Conservation (phyloP, 208 protist genomes). For the Trypanosoma melophagium region DNA sequence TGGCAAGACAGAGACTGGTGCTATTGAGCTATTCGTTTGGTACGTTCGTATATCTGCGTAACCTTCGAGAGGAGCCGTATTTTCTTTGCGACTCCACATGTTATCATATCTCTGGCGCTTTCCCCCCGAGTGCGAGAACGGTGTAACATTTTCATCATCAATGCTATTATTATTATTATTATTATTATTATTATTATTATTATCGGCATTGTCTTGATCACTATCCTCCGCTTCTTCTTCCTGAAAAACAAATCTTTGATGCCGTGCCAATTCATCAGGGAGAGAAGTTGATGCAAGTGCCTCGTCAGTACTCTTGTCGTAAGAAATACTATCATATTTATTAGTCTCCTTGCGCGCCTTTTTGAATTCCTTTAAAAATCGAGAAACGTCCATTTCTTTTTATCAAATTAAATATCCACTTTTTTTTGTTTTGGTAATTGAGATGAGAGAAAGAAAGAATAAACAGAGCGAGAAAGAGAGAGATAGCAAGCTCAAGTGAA, state of each 20-base stretch:
- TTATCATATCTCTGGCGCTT: conserved; percentile 22
- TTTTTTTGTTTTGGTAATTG: too few species aligned
- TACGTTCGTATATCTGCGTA: conserved; percentile 23
- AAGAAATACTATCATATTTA: background rate
- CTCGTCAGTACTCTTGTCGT: background rate
- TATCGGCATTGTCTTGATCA: background rate
- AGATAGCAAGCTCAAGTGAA: too few species aligned
- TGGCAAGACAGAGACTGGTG: background rate
- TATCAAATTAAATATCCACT: background rate
- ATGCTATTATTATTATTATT: too few species aligned
- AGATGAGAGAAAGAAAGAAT: too few species aligned
- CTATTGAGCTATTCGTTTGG: conserved; percentile 17
- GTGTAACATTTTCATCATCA: background rate
- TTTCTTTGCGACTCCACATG: background rate
- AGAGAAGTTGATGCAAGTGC: background rate
- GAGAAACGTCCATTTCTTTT: conserved; percentile 62
- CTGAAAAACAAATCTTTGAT: background rate
- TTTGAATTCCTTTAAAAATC: conserved; percentile 76
- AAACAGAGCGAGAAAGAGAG: too few species aligned
- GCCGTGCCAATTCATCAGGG: background rate
- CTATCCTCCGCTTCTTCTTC: background rate
- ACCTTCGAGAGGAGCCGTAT: conserved; percentile 3
- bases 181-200: background rate
- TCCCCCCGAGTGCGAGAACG: background rate
- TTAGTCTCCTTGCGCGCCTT: conserved; percentile 15